These are phyloP conservation scores for Gastrolobium bilobum DNA, from an alignment of 306 rosid genomes.

Conservation along the genomic window DNA sequence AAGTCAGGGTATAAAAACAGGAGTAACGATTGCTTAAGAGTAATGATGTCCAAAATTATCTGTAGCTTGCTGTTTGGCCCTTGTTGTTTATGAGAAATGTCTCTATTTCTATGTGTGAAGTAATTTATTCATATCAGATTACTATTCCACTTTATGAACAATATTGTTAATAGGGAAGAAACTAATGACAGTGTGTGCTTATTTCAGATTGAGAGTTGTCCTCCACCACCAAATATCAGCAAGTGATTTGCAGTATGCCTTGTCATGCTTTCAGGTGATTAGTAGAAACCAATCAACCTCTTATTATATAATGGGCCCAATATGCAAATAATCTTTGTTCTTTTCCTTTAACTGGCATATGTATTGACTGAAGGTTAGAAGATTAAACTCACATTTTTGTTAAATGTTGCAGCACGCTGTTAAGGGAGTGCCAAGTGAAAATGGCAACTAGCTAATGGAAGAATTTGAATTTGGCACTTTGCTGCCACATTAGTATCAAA, in stretches of 20 bases:
- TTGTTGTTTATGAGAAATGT: not conserved
- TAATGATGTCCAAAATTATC: conserved; percentile 1
- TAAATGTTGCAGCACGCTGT: conserved; percentile 65
- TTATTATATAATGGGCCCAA: not conserved
- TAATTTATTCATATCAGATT: conserved; percentile 4
- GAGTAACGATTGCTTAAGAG: not conserved
- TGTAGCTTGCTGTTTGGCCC: not conserved
- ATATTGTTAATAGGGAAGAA: conserved; percentile 27
- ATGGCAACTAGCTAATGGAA: conserved; percentile 62
- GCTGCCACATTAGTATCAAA: not conserved
- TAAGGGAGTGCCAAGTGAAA: conserved; percentile 58
- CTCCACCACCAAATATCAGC: conserved; percentile 85
- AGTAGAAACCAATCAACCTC: not conserved
- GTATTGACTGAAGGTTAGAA: conserved; percentile 1
- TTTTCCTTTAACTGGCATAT: not conserved
- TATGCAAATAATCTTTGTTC: not conserved
- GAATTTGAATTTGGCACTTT: conserved; percentile 34
- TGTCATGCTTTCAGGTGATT: conserved; percentile 88
- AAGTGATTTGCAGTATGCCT: conserved; percentile 73
- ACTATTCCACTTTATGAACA: conserved; percentile 8
- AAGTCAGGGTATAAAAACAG: not conserved
- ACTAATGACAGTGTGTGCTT: conserved; percentile 3
- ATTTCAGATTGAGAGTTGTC: conserved; percentile 83
- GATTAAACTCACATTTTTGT: conserved; percentile 18
- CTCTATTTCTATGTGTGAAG: not conserved